Conservation (phyloP, 2,329 filamentous ascomycete genomes). For the Scytalidium lignicola region DNA sequence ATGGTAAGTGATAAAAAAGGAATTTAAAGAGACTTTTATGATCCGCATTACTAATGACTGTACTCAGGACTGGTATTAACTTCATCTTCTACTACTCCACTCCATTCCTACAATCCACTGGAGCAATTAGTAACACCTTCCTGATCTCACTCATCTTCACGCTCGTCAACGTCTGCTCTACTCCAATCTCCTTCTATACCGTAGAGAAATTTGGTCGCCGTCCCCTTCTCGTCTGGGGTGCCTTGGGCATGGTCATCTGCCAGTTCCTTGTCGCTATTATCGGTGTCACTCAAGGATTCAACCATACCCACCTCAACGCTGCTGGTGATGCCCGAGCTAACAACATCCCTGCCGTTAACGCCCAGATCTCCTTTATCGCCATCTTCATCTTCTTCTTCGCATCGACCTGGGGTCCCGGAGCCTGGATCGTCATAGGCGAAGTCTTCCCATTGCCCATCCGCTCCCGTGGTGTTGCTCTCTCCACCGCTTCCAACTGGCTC, state of each 20-base stretch:
- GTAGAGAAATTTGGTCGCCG: conserved; percentile 80
- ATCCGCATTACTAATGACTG: conserved; percentile 1
- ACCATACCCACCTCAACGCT: conserved; percentile 52
- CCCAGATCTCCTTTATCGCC: conserved; percentile 79
- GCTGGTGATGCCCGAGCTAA: conserved; percentile 51
- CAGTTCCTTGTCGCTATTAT: conserved; percentile 79
- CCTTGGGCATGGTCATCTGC: conserved; percentile 75
- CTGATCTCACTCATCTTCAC: conserved; percentile 88
- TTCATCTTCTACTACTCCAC: conserved; percentile 88
- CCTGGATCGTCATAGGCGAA: conserved; percentile 82
- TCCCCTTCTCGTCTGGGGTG: conserved; percentile 71
- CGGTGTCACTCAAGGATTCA: conserved; percentile 52
- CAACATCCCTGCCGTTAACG: conserved; percentile 49
- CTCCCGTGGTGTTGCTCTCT: conserved; percentile 77
- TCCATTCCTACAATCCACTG: conserved; percentile 76
- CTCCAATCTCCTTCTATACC: conserved; percentile 76
- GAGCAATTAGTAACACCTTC: conserved; percentile 65
- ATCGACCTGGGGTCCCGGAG: conserved; percentile 75
- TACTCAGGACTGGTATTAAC: conserved; percentile 76
- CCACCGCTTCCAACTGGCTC: conserved; percentile 84
- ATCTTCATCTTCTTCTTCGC: conserved; percentile 93
- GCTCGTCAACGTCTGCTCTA: conserved; percentile 82
- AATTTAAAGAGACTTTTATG: conserved; percentile 11
- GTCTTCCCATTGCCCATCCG: conserved; percentile 84
- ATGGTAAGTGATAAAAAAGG: conserved; percentile 31